Base-by-base conservation (phyloP, 1,139 yeast genomes). In the Hyphopichia pseudoburtonii region DNA sequence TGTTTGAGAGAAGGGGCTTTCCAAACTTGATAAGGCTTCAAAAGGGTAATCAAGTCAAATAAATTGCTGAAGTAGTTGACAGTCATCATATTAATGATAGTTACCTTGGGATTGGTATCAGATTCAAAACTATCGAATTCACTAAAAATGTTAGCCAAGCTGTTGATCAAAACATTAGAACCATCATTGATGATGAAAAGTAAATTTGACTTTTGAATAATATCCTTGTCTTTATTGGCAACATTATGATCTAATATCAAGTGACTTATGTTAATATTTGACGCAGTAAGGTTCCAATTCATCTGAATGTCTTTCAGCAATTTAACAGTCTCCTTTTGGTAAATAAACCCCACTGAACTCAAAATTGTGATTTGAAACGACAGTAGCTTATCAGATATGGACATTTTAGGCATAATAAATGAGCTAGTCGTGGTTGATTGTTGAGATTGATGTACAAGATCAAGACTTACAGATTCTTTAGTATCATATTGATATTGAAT, bases 151-250 rank as follows among this genome's bases (percentile, higher is more conserved):
- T 44, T 36, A 5, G 46, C 37, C 36, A 66, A 47, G 32, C 48
- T 57, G 17, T 64, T 63, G 5, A 62, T 53, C 34, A 67, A 55
- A 4, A 47, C 45, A 10, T 44, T 41, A 4, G 71, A 62, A 4
- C 76, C 76, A 43, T 70, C 74, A 46, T 70, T 70, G n/a, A 69
- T 54, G 4, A 67, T 46, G 37, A 70, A 65, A 11, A 70, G 45
- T 38, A 66, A 49, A 37, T 66, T 57, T 1, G 69, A 57, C 11
- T 46, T 44, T 17, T 40, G 40, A 11, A 61, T 44, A 6, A 47
- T 33, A 10, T 38, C 22, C 14, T 43, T 41, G 12, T 43, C 47
- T 24, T 30, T 26, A 18, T 28, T 33, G 28, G 32, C 38, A n/a
- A 39, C 35, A 5, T 37, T 38, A 15, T 39, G 32, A 12, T 32